Base-by-base conservation (phyloP, 225 moss, liverwort and hornwort species). In the Marchantia polymorpha region DNA sequence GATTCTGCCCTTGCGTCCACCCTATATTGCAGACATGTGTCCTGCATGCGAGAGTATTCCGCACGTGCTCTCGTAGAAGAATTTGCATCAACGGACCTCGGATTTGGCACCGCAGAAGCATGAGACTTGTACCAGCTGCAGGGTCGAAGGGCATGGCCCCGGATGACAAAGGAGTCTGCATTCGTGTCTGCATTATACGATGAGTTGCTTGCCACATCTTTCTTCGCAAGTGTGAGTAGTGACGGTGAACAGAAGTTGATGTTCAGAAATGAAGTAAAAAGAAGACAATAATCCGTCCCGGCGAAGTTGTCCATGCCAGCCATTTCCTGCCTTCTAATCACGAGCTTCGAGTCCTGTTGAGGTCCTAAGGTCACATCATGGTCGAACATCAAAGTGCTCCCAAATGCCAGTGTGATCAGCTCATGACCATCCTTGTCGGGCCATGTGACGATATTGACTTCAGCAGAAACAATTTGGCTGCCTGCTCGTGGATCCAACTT, bases 151-250 rank as follows among this genome's bases (percentile, higher is more conserved):
- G 74, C 96, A 96, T 13, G 91, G 91, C 48, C 96, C 96, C 20
- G 96, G 96, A 84, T 96, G 96, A 78, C 96, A 96, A 20, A 96
- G 87, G 55, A 96, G 86, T 56, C 89, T 86, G 82, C 96, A 96
- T 74, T 94, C 88, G 60, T 96, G 96, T 56, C 86, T 92, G 82
- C 96, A 96, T 12, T 89, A 84, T n/a, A 90, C 92, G 64, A 84
- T 88, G 60, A 96, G 81, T 25, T 83, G 7, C 52, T 83, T 87
- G 81, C 89, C 90, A 81, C 96, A 96, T 72, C 82, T 91, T 75
- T 94, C 92, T 58, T 94, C 96, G 31, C 96, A 96, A 29, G 91
- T 94, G 66, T 96, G 96, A 79, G 96, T 92, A 55, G 96, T 88
- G 66, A 96, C n/a, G n/a, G n/a, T n/a, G n/a, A n/a, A n/a, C n/a